phyloP scores from a whole-genome alignment of 2,329 filamentous ascomycete genomes.

The Colletotrichum nymphaeae region DNA sequence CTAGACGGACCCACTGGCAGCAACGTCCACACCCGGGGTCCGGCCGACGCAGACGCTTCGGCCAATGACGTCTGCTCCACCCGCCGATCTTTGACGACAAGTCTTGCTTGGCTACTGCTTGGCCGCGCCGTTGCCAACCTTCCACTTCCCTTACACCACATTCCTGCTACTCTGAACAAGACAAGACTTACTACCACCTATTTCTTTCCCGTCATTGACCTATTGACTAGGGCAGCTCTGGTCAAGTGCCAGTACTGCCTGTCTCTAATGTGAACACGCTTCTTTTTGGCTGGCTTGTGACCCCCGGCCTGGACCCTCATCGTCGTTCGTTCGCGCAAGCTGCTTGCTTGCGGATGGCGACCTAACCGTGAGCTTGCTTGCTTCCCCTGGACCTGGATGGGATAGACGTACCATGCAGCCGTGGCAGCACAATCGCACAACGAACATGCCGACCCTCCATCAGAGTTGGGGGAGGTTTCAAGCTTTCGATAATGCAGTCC shows the following conservation, averaged over 20 bases:
- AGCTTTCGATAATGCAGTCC: constrained; percentile 26
- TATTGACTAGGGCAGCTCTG: background rate
- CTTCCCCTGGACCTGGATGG: constrained; percentile 10
- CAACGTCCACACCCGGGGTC: constrained; percentile 28
- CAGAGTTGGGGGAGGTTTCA: constrained; percentile 19
- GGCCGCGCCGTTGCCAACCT: constrained; percentile 25
- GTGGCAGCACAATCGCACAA: background rate
- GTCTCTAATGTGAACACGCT: background rate
- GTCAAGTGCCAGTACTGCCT: constrained; percentile 25
- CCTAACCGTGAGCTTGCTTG: background rate
- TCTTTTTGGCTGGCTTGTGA: constrained; percentile 11
- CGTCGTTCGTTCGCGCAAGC: background rate
- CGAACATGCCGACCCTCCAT: constrained; percentile 5
- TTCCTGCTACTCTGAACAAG: constrained; percentile 3
- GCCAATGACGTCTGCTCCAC: constrained; percentile 34
- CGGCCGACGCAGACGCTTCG: constrained; percentile 30
- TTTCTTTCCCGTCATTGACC: background rate
- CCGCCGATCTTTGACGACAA: constrained; percentile 36
- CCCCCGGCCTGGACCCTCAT: background rate
- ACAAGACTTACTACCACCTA: constrained; percentile 7
- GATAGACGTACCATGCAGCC: background rate
- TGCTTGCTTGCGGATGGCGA: constrained; percentile 1
- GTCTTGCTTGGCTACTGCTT: constrained; percentile 29
- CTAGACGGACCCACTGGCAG: constrained; percentile 1
- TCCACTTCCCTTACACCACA: background rate